Percentiles rank a stretch among this genome's conserved stretches.
phyloP scores from a whole-genome alignment of 2,329 filamentous ascomycete species.

The Penicillium decumbens region DNA sequence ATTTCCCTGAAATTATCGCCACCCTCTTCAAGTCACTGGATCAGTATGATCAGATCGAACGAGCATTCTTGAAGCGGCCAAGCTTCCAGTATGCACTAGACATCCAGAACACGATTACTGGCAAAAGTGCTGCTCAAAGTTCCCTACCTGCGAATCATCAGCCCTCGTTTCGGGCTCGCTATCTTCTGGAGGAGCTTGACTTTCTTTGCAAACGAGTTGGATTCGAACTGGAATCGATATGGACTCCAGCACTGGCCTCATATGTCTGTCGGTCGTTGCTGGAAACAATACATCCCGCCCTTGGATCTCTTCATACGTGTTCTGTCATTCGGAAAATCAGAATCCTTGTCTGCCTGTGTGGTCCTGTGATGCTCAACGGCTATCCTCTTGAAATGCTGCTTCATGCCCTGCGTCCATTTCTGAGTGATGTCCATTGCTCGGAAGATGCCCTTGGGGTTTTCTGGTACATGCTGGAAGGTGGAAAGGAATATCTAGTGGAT shows the following conservation, averaged over 20 bases:
- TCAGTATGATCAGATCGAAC: conserved; percentile 70
- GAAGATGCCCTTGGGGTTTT: conserved; percentile 85
- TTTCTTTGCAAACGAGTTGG: conserved; percentile 71
- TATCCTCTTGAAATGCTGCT: conserved; percentile 91
- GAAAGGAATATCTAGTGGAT: conserved; percentile 59
- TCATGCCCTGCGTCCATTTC: conserved; percentile 69
- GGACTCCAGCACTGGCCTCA: conserved; percentile 70
- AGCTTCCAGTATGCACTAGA: conserved; percentile 58
- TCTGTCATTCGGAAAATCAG: conserved; percentile 81
- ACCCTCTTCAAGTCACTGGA: conserved; percentile 72
- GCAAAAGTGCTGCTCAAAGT: conserved; percentile 61
- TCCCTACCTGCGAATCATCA: conserved; percentile 74
- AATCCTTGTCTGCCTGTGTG: conserved; percentile 73
- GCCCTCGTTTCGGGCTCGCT: conserved; percentile 75
- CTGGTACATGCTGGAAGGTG: conserved; percentile 72
- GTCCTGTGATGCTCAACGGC: conserved; percentile 63
- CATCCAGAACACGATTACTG: conserved; percentile 65
- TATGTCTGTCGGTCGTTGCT: conserved; percentile 73
- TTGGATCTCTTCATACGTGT: conserved; percentile 83
- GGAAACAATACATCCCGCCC: conserved; percentile 71
- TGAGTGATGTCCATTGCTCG: conserved; percentile 79
- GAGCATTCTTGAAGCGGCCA: conserved; percentile 57
- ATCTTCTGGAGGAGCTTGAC: conserved; percentile 68
- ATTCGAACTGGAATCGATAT: conserved; percentile 61
- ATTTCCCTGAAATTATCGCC: conserved; percentile 73